Percentiles rank a stretch among this genome's conserved stretches.
Conservation (phyloP, 331 rosid species). For the Pyrus hybrid region DNA sequence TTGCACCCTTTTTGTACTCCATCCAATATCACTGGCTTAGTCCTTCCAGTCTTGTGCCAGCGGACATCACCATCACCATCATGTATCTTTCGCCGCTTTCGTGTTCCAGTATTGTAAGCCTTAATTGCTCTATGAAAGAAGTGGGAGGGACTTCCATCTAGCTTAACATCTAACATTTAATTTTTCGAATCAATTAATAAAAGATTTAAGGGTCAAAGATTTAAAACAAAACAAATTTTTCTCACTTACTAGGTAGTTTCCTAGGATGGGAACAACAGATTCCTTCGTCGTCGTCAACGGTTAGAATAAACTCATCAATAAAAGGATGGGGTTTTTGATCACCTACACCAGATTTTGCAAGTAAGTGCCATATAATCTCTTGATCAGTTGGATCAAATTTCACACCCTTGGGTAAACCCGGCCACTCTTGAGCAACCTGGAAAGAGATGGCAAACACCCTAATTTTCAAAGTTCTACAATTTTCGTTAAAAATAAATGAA, state of each 20-base stretch:
- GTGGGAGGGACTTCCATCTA: constrained; percentile 82
- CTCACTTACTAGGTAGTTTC: constrained; percentile 61
- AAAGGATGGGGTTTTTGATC: constrained; percentile 62
- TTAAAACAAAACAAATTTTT: not conserved
- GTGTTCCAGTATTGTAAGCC: constrained; percentile 83
- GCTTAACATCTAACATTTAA: constrained; percentile 57
- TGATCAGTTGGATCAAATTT: constrained; percentile 97
- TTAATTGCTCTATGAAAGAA: constrained; percentile 86
- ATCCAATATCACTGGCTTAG: constrained; percentile 64
- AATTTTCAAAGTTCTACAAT: not conserved
- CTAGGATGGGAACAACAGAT: constrained; percentile 86
- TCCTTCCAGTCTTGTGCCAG: constrained; percentile 95
- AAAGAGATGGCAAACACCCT: constrained; percentile 10
- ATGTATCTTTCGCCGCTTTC: constrained; percentile 78
- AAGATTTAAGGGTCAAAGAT: not conserved
- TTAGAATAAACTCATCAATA: constrained; percentile 66
- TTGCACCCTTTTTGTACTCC: constrained; percentile 77
- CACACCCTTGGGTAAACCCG: constrained; percentile 92
- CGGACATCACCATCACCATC: constrained; percentile 79
- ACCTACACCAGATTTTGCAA: constrained; percentile 59
- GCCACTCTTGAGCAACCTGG: constrained; percentile 86
- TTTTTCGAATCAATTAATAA: constrained; percentile 9
- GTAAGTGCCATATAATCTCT: constrained; percentile 77
- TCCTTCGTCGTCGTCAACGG: constrained; percentile 59
- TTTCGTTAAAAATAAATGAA: not conserved